Percentiles rank a stretch among this genome's conserved stretches.
These are phyloP conservation scores for Cryphonectria parasitica DNA, from an alignment of 2,329 filamentous ascomycete genomes.

Conservation along the genomic window DNA sequence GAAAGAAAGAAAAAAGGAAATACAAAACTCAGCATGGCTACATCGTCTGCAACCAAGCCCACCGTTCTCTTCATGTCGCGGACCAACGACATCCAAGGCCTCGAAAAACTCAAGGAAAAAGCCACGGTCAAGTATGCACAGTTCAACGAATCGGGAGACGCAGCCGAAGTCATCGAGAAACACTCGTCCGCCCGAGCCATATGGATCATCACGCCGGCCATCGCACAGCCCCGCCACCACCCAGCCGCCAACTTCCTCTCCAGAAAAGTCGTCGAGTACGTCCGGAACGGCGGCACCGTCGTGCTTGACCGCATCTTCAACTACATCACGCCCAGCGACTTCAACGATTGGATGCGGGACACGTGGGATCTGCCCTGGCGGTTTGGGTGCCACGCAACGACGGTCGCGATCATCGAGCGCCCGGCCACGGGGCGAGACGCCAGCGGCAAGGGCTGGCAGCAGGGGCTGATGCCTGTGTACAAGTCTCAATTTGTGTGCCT, in stretches of 20 bases:
- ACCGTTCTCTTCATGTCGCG: slow-evolving; percentile 6
- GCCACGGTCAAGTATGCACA: background rate
- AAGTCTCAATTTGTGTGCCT: background rate
- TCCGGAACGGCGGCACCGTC: slow-evolving; percentile 6
- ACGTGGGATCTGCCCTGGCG: slow-evolving; percentile 10
- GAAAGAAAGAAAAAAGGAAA: background rate
- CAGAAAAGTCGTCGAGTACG: slow-evolving; percentile 5
- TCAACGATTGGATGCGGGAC: background rate
- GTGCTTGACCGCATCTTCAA: background rate
- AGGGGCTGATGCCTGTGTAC: background rate
- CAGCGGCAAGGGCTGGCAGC: background rate
- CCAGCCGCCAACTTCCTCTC: background rate
- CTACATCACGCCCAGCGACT: background rate
- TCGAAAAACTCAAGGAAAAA: background rate
- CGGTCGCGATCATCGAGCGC: background rate
- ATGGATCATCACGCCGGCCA: slow-evolving; percentile 2
- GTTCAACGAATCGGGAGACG: background rate
- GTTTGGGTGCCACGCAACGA: background rate
- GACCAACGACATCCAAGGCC: background rate
- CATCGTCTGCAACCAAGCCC: background rate
- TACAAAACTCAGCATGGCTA: background rate
- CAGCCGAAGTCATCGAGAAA: background rate
- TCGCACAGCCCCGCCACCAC: background rate
- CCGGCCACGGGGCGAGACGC: background rate
- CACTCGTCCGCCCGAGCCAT: background rate